Conservation (phyloP, 352 stramenopile species). For the Phytophthora citricola region DNA sequence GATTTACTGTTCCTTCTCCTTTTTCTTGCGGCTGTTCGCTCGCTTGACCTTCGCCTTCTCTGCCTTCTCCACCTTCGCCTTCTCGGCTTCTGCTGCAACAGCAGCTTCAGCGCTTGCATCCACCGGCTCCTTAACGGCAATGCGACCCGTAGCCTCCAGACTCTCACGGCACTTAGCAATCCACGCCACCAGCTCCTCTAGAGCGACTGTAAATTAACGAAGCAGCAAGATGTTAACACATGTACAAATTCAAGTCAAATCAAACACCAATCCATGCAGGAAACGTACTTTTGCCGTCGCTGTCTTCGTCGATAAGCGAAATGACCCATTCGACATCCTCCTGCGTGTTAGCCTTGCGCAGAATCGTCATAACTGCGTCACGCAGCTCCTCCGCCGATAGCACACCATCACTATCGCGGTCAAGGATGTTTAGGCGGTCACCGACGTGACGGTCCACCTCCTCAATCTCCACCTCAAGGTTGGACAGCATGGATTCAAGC, state of each 20-base stretch:
- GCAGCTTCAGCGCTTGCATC: slow-evolving; percentile 33
- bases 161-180: slow-evolving; percentile 88
- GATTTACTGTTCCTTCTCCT: slow-evolving; percentile 41
- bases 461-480: slow-evolving; percentile 94
- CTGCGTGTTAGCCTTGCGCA: slow-evolving; percentile 94
- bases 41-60: slow-evolving; percentile 72
- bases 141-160: slow-evolving; percentile 86
- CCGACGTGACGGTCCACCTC: slow-evolving; percentile 97
- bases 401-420: slow-evolving; percentile 97
- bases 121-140: slow-evolving; percentile 57
- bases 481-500: slow-evolving; percentile 94
- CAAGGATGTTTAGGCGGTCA: slow-evolving; percentile 97
- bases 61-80: slow-evolving; percentile 25
- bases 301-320: slow-evolving; percentile 92
- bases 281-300: slow-evolving; percentile 87
- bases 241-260: slow-evolving; percentile 3
- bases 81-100: slow-evolving; percentile 38
- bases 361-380: slow-evolving; percentile 94
- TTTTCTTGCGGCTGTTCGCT: slow-evolving; percentile 75
- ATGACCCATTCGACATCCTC: slow-evolving; percentile 96
- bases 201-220: slow-evolving; percentile 75
- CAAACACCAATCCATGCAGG: not conserved
- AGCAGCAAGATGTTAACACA: slow-evolving; percentile 21
- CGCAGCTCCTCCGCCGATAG: slow-evolving; percentile 96
- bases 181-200: slow-evolving; percentile 94